phyloP scores from a whole-genome alignment of 768 basidiomycete genomes.

The Suillus bovinus region DNA sequence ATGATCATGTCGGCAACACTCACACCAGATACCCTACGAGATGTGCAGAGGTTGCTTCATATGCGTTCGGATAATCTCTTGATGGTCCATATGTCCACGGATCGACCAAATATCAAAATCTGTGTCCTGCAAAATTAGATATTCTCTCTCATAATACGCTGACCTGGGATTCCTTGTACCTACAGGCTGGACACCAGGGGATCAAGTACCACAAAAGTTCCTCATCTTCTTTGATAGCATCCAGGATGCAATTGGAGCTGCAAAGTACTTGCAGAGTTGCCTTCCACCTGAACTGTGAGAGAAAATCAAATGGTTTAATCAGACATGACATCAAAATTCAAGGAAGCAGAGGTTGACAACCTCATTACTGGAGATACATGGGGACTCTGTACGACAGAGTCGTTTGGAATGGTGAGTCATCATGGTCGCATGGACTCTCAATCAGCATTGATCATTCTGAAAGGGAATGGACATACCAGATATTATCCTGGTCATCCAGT shows the following conservation, averaged over 20 bases:
- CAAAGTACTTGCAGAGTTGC: slow-evolving; percentile 9
- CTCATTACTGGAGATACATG: slow-evolving; percentile 21
- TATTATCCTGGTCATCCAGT: slow-evolving; percentile 38
- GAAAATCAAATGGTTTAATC: slow-evolving; percentile 27
- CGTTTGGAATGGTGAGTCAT: slow-evolving; percentile 37
- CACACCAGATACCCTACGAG: not conserved
- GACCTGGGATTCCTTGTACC: not conserved
- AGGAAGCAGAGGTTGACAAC: slow-evolving; percentile 15
- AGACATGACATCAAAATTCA: slow-evolving; percentile 19
- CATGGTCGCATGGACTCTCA: not conserved
- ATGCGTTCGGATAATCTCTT: not conserved
- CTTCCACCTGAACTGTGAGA: slow-evolving; percentile 15
- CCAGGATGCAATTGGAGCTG: not conserved
- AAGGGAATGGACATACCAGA: slow-evolving; percentile 39
- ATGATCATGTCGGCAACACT: not conserved
- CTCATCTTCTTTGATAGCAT: not conserved
- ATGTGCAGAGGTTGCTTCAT: not conserved
- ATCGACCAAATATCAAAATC: not conserved
- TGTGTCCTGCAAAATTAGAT: not conserved
- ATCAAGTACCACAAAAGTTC: not conserved
- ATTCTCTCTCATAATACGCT: not conserved
- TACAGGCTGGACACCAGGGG: not conserved
- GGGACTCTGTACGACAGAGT: slow-evolving; percentile 31
- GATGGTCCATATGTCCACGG: not conserved
- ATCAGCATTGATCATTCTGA: not conserved